A percentile compares a stretch with the other conserved stretches of the same genome.
phyloP scores from a whole-genome alignment of 2,329 filamentous ascomycete genomes.

The Trichoderma brevicompactum region DNA sequence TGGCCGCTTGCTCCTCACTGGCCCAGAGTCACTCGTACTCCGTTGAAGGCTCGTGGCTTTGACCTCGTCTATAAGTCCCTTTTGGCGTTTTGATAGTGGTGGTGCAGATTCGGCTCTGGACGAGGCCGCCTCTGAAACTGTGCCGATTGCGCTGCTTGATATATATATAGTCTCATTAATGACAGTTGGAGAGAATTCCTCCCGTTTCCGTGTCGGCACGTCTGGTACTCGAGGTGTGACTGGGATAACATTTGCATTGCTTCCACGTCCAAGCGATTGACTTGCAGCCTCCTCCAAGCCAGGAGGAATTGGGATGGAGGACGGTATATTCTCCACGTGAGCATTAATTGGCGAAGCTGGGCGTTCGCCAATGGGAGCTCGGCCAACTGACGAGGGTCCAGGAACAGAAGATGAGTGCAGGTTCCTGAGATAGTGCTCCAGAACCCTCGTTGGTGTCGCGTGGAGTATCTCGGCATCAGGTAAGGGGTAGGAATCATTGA shows the following conservation, averaged over 20 bases:
- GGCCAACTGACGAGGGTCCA: slow-evolving; percentile 34
- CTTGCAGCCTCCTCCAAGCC: slow-evolving; percentile 23
- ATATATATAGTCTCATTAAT: slow-evolving; percentile 41
- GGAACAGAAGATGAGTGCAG: slow-evolving; percentile 28
- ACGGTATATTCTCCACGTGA: slow-evolving; percentile 32
- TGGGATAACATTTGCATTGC: slow-evolving; percentile 34
- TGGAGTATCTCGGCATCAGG: slow-evolving; percentile 38
- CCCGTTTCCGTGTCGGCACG: slow-evolving; percentile 17
- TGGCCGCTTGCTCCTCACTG: slow-evolving; percentile 6
- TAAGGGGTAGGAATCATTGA: slow-evolving; percentile 59
- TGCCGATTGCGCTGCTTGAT: slow-evolving; percentile 38
- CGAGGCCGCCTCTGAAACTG: slow-evolving; percentile 29
- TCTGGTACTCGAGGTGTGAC: slow-evolving; percentile 34
- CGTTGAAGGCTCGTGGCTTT: slow-evolving; percentile 32
- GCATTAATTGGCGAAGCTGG: neutral
- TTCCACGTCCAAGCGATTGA: slow-evolving; percentile 23
- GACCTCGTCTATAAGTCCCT: slow-evolving; percentile 29
- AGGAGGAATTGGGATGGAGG: slow-evolving; percentile 35
- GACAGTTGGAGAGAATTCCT: neutral
- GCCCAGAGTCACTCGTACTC: slow-evolving; percentile 41
- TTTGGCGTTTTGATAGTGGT: slow-evolving; percentile 38
- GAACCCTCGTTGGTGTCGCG: slow-evolving; percentile 54
- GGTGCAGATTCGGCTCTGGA: slow-evolving; percentile 41
- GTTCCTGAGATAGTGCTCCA: slow-evolving; percentile 52
- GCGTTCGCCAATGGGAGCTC: neutral